Evolutionary conservation across 768 basidiomycete genomes (phyloP), one percentile per base, ranked within the genome.

Genomic region (Ramaria sp.): DNA sequence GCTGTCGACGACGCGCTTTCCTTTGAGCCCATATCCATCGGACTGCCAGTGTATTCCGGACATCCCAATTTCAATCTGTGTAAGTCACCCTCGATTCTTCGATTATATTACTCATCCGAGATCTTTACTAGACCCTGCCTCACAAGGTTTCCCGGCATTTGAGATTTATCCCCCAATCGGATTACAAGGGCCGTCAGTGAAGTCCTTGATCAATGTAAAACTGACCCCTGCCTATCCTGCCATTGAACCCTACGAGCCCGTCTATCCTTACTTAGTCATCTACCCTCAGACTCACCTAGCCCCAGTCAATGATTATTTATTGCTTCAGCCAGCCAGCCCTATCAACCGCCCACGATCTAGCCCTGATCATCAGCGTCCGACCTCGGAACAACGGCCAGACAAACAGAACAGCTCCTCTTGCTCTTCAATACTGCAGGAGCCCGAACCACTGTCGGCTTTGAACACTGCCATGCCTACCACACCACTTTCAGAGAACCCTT

Each of bases 231-330:
- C 28, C n/a, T 71, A 69, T 59, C 69, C 66, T 10, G 30, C 50
- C 27, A 66, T 74, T 30, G 61, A 68, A 55, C 44, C 71, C 22
- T 71, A 68, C 67, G 50, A 45, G 5, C 37, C 66, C 10, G 57
- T 61, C 24, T 67, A 66, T 37, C 53, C 53, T 10, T 13, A 55
- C 36, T 56, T 68, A 24, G 62, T 63, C 13, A 32, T 66, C 13
- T 67, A 67, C 47, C 66, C 65, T 28, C 41, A 27, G 18, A 18
- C 48, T 6, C 48, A 3, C 16, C 28, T 50, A 13, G 20, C n/a
- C 5, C n/a, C 25, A 27, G 16, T 16, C 18, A 39, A 41, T 42
- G 52, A 42, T 12, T 3, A 41, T 37, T n/a, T 44, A 8, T 3
- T 39, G 16, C 9, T 22, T 7, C 22, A 39, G 10, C 39, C 28